Percentiles rank a stretch among this genome's conserved stretches.
Evolutionary conservation across 2,329 filamentous ascomycete species (phyloP).

Genomic region (Hypoxylon sp.): DNA sequence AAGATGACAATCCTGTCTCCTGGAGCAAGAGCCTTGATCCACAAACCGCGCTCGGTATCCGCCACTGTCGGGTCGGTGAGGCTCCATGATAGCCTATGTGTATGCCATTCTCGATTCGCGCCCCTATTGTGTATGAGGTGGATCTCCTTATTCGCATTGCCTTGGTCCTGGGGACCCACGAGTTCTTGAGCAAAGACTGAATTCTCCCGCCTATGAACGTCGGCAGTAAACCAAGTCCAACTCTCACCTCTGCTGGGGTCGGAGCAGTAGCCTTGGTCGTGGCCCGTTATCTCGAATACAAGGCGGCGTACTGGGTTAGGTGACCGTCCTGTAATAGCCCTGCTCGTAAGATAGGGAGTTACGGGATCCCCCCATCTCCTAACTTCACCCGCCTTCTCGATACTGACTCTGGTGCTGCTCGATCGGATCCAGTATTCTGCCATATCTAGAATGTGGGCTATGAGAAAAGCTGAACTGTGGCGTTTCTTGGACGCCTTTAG

Average conservation of each 20-base stretch:
- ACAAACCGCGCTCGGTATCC: slow-evolving; percentile 22
- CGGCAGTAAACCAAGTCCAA: slow-evolving; percentile 41
- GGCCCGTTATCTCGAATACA: slow-evolving; percentile 33
- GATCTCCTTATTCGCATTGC: slow-evolving; percentile 31
- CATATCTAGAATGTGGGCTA: slow-evolving; percentile 30
- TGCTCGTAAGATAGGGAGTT: slow-evolving; percentile 29
- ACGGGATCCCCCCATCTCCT: slow-evolving; percentile 33
- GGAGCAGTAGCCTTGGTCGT: slow-evolving; percentile 41
- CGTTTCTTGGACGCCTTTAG: not conserved
- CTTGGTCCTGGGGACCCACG: slow-evolving; percentile 26
- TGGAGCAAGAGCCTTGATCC: slow-evolving; percentile 28
- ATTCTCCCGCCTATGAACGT: slow-evolving; percentile 35
- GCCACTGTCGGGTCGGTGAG: slow-evolving; percentile 18
- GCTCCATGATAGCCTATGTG: slow-evolving; percentile 33
- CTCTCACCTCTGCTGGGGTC: slow-evolving; percentile 26
- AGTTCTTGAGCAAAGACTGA: slow-evolving; percentile 25
- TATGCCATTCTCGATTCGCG: slow-evolving; percentile 32
- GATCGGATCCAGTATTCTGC: slow-evolving; percentile 38
- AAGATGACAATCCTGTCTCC: slow-evolving; percentile 33
- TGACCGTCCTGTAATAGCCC: slow-evolving; percentile 17
- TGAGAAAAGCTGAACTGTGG: slow-evolving; percentile 7
- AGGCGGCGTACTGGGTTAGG: slow-evolving; percentile 33
- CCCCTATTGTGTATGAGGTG: slow-evolving; percentile 33
- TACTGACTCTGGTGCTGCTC: slow-evolving; percentile 31
- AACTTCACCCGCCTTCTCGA: slow-evolving; percentile 28